Percentiles rank a stretch among this genome's conserved stretches.
These are phyloP conservation scores for Rhizophora mangle DNA, from an alignment of 345 rosid genomes.

Conservation along the genomic window DNA sequence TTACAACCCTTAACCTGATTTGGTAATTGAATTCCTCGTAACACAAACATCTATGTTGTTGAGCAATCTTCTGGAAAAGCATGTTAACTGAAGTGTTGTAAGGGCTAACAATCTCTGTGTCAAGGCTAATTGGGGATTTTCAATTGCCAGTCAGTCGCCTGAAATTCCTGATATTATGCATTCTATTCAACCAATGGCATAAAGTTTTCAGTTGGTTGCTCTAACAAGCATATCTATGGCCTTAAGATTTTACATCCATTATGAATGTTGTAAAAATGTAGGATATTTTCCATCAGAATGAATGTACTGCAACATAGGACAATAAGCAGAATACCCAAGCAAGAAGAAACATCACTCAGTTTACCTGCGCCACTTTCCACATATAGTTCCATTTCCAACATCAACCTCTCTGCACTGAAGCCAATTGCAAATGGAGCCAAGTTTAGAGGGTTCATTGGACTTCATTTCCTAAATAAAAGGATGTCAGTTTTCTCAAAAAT, in stretches of 20 bases:
- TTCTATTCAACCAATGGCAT: not conserved
- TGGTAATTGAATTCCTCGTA: too few relatives aligned
- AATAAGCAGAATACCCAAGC: constrained; percentile 9
- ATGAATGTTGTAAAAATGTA: too few relatives aligned
- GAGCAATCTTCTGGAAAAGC: not conserved
- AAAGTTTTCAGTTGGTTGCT: not conserved
- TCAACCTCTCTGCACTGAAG: constrained; percentile 75
- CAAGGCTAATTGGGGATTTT: not conserved
- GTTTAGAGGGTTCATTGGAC: constrained; percentile 28
- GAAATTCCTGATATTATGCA: not conserved
- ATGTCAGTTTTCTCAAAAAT: constrained; percentile 17
- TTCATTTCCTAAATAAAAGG: constrained; percentile 39
- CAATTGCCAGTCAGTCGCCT: not conserved
- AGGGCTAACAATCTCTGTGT: not conserved
- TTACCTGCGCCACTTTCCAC: constrained; percentile 99
- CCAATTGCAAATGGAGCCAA: constrained; percentile 65
- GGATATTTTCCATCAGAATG: not conserved
- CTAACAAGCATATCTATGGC: constrained; percentile 1
- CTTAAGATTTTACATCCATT: too few relatives aligned
- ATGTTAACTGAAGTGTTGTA: not conserved
- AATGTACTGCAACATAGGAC: not conserved
- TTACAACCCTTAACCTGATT: too few relatives aligned
- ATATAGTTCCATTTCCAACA: constrained; percentile 44
- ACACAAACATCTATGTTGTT: too few relatives aligned
- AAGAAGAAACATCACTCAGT: constrained; percentile 7